These are phyloP conservation scores for Paramyrothecium sp. DNA, from an alignment of 2,329 filamentous ascomycete genomes.

Conservation along the genomic window DNA sequence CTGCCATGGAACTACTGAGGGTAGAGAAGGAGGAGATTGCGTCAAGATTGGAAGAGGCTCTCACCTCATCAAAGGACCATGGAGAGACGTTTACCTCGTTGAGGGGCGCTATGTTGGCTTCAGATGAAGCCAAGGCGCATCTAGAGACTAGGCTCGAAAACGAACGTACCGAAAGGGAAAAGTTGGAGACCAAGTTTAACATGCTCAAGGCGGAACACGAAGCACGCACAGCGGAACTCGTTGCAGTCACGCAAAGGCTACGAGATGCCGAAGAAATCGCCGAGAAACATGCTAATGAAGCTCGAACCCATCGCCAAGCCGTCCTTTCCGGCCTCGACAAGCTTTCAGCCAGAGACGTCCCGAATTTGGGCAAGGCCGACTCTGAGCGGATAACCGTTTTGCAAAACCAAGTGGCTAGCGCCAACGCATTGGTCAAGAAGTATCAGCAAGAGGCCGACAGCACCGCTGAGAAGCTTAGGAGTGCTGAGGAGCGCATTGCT, in stretches of 20 bases:
- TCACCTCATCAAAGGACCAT: conserved; percentile 68
- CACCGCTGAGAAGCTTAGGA: conserved; percentile 84
- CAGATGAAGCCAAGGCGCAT: conserved; percentile 71
- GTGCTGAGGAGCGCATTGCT: conserved; percentile 93
- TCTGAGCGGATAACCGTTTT: conserved; percentile 70
- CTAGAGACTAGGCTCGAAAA: conserved; percentile 82
- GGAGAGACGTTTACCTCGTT: conserved; percentile 71
- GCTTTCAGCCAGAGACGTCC: conserved; percentile 55
- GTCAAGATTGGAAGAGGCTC: conserved; percentile 64
- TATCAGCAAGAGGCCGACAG: conserved; percentile 86
- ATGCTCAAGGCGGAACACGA: conserved; percentile 84
- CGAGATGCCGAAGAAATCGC: conserved; percentile 85
- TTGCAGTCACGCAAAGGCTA: conserved; percentile 69
- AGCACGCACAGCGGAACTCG: conserved; percentile 73
- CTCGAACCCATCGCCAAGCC: conserved; percentile 78
- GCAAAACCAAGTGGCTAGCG: conserved; percentile 74
- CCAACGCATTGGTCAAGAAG: conserved; percentile 78
- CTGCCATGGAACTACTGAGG: conserved; percentile 70
- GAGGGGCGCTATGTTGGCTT: conserved; percentile 74
- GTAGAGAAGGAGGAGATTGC: conserved; percentile 83
- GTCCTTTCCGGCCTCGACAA: conserved; percentile 81
- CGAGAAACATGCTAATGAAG: conserved; percentile 84
- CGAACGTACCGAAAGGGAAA: conserved; percentile 73
- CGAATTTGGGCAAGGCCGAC: conserved; percentile 45
- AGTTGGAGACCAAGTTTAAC: conserved; percentile 71